Percentiles rank a stretch among this genome's conserved stretches.
phyloP scores from a whole-genome alignment of 768 basidiomycete species.

The Psilocybe tampanensis region DNA sequence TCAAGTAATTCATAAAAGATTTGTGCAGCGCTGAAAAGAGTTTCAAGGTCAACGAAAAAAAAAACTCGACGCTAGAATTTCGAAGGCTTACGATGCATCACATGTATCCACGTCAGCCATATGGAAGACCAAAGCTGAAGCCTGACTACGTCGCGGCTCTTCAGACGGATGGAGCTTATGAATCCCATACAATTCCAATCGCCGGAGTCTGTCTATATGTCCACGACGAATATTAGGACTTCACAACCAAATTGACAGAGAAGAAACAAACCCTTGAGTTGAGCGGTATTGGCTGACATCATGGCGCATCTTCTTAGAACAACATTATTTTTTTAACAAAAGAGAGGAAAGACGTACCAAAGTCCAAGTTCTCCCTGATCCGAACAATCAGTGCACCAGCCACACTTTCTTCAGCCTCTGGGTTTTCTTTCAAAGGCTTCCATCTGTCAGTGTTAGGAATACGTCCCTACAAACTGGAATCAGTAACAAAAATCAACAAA shows the following conservation, averaged over 20 bases:
- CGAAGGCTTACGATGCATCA: slow-evolving; percentile 78
- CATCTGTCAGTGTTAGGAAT: slow-evolving; percentile 88
- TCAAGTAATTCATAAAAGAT: slow-evolving; percentile 79
- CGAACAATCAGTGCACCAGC: slow-evolving; percentile 86
- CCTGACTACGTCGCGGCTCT: slow-evolving; percentile 72
- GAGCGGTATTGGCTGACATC: slow-evolving; percentile 84
- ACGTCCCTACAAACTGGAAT: slow-evolving; percentile 57
- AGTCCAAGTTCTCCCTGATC: slow-evolving; percentile 89
- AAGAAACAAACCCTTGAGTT: slow-evolving; percentile 71
- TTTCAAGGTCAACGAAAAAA: slow-evolving; percentile 6
- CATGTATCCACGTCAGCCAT: slow-evolving; percentile 89
- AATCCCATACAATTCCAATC: slow-evolving; percentile 88
- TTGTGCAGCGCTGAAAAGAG: slow-evolving; percentile 65
- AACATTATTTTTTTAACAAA: no score
- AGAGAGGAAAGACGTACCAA: slow-evolving; percentile 65
- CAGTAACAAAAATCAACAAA: neutral
- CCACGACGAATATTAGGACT: neutral
- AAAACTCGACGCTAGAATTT: neutral
- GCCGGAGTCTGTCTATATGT: slow-evolving; percentile 66
- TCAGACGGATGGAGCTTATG: slow-evolving; percentile 87
- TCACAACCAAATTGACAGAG: neutral
- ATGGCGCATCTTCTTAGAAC: no score
- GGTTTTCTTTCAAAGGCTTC: slow-evolving; percentile 88
- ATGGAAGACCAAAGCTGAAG: slow-evolving; percentile 86
- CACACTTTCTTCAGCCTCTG: slow-evolving; percentile 78